Conservation (phyloP, 2,329 filamentous ascomycete species). For the Verticillium isaacii region DNA sequence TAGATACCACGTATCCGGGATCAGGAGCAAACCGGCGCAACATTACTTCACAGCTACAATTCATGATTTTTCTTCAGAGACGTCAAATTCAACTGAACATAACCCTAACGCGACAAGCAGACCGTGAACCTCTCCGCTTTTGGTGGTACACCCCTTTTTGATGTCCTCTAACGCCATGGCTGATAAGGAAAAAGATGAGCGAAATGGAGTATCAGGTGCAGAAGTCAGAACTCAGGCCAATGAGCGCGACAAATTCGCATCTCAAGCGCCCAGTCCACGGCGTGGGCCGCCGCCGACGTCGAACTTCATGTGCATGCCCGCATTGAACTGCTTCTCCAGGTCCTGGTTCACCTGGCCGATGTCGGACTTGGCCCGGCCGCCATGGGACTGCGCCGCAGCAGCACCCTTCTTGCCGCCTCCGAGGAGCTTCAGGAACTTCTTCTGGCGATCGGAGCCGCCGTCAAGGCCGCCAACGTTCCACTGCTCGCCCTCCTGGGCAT, state of each 20-base stretch:
- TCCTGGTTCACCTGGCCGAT: slow-evolving; percentile 40
- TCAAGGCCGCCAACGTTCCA: slow-evolving; percentile 51
- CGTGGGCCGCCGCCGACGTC: slow-evolving; percentile 41
- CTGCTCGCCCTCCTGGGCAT: slow-evolving; percentile 27
- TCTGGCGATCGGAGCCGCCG: slow-evolving; percentile 45
- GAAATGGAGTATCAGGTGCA: neutral
- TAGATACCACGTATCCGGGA: neutral
- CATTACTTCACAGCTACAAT: neutral
- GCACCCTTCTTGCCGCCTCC: slow-evolving; percentile 43
- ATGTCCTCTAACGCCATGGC: slow-evolving; percentile 4
- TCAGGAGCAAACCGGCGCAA: neutral
- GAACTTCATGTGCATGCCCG: slow-evolving; percentile 51
- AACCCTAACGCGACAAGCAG: slow-evolving; percentile 5
- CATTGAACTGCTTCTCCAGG: slow-evolving; percentile 52
- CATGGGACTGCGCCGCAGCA: slow-evolving; percentile 11
- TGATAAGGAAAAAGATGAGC: slow-evolving; percentile 1
- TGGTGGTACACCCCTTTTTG: slow-evolving; percentile 6
- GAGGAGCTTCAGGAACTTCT: slow-evolving; percentile 53
- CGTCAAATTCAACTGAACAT: slow-evolving; percentile 9
- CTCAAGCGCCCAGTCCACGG: slow-evolving; percentile 44
- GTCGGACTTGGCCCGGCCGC: slow-evolving; percentile 21
- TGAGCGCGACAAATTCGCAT: no score
- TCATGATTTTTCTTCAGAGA: neutral
- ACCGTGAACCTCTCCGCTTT: slow-evolving; percentile 4
- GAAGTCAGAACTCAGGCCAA: slow-evolving; percentile 18